Percentiles rank a stretch among this genome's conserved stretches.
phyloP scores from a whole-genome alignment of 441 rosid species.

The Syzygium syzygioides region DNA sequence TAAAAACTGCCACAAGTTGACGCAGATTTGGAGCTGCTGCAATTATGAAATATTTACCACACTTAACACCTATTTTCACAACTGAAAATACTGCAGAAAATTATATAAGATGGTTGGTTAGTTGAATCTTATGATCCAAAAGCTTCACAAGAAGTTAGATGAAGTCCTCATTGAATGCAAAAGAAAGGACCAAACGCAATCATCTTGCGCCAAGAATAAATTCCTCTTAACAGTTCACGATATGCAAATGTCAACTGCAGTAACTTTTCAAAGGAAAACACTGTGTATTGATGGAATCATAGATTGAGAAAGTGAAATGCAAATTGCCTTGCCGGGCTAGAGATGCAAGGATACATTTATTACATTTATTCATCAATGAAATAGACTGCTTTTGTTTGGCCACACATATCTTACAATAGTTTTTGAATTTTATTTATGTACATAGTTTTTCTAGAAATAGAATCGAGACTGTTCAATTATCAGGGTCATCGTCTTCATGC shows the following conservation, averaged over 20 bases:
- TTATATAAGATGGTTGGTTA: not conserved
- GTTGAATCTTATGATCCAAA: not conserved
- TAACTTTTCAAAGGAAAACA: not conserved
- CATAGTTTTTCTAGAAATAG: not conserved
- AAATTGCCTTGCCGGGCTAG: not conserved
- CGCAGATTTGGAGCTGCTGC: not conserved
- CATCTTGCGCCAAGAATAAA: not conserved
- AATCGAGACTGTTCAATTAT: not conserved
- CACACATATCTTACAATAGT: not conserved
- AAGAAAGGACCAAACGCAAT: not conserved
- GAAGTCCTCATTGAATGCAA: not conserved
- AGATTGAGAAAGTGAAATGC: not conserved
- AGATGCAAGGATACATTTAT: not conserved
- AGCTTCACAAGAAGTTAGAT: not conserved
- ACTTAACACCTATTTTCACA: not conserved
- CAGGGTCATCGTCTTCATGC: slow-evolving; percentile 39
- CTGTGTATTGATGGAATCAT: not conserved
- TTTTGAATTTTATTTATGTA: not conserved
- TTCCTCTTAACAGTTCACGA: not conserved
- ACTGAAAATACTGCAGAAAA: not conserved
- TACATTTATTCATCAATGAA: not conserved
- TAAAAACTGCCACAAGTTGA: not conserved
- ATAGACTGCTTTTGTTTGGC: not conserved
- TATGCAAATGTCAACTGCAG: not conserved
- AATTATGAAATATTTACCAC: not conserved